A percentile compares a stretch with the other conserved stretches of the same genome.
These are phyloP conservation scores for Paulownia fortunei DNA, from an alignment of 257 asterid genomes.

Conservation along the genomic window DNA sequence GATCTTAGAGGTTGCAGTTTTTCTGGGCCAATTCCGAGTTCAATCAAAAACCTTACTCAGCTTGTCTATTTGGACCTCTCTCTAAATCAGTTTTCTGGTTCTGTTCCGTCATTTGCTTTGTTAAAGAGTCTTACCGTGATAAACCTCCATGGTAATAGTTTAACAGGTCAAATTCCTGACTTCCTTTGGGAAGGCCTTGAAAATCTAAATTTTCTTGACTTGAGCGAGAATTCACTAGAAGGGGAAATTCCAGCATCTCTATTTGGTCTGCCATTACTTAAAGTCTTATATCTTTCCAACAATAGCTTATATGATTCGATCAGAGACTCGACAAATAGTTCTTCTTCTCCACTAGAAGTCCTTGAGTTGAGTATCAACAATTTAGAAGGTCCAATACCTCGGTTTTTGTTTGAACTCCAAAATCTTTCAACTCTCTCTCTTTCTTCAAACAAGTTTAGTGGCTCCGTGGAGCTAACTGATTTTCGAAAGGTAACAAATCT, in stretches of 20 bases:
- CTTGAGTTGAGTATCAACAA: slow-evolving; percentile 55
- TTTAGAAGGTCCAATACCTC: slow-evolving; percentile 60
- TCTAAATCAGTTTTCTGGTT: slow-evolving; percentile 44
- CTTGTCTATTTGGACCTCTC: slow-evolving; percentile 50
- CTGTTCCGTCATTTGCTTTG: slow-evolving; percentile 54
- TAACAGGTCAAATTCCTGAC: slow-evolving; percentile 46
- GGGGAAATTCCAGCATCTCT: slow-evolving; percentile 53
- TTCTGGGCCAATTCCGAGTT: slow-evolving; percentile 57
- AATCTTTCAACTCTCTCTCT: slow-evolving; percentile 42
- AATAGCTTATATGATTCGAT: slow-evolving; percentile 51
- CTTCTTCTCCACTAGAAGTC: slow-evolving; percentile 30
- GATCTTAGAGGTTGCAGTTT: slow-evolving; percentile 47
- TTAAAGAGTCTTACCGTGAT: slow-evolving; percentile 42
- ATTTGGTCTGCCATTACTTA: slow-evolving; percentile 51
- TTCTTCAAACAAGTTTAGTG: slow-evolving; percentile 51
- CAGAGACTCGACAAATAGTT: not conserved
- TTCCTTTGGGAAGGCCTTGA: slow-evolving; percentile 50
- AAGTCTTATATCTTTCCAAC: slow-evolving; percentile 35
- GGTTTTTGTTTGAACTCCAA: slow-evolving; percentile 43
- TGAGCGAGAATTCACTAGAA: slow-evolving; percentile 46
- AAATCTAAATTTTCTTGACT: slow-evolving; percentile 40
- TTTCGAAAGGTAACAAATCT: slow-evolving; percentile 36
- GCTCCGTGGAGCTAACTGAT: slow-evolving; percentile 46
- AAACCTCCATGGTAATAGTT: slow-evolving; percentile 32
- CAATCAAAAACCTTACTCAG: slow-evolving; percentile 46